Base-by-base conservation (phyloP, 75 land plant species). In the Pinus tabuliformis region DNA sequence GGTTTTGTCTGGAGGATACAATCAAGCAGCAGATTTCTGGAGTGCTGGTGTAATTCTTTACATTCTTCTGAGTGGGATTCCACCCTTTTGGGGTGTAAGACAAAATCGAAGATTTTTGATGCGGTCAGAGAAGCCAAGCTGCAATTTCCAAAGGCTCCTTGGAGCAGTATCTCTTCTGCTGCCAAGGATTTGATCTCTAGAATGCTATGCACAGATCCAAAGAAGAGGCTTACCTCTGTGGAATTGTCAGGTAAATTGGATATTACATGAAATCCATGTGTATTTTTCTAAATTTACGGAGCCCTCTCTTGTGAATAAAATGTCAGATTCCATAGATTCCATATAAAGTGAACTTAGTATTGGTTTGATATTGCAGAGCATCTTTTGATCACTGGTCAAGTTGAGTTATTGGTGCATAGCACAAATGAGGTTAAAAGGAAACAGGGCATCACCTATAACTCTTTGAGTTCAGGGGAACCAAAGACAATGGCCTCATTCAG, bases 31-130 rank as follows among this genome's bases (percentile, higher is more conserved):
- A 36, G 95, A 91, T 81, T 83, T 93, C 6, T 93, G 95, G 95
- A 93, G 93, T 83, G 87, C 91, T 12, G 95, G 95, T 20, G 93
- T 93, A 6, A 89, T 93, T 62, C 84, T 93, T 4, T 93, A 93
- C 75, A 89, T 91, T 74, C 83, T 91, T 60, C 82, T 93, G 3
- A 88, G 89, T 79, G 91, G 93, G 72, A 82, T 86, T 66, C 95
- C 95, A 6, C 95, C 95, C 18, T 93, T 93, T 62, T 89, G 91
- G 91, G 95, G 90, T n/a, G 80, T 21, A 79, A 88, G 73, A 88
- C 91, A 9, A 86, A 86, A 79, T 83, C 86, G 15, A 68, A 60
- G 37, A 90, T 93, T 36, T 88, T 90, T 73, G 84, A 91, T 22
- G 88, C 91, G 64, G 89, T 93, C n/a, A 76, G 83, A 58, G 80